Evolutionary conservation across 148 eudicot species (phyloP).

Genomic region (Rhododendron kiyosumense): DNA sequence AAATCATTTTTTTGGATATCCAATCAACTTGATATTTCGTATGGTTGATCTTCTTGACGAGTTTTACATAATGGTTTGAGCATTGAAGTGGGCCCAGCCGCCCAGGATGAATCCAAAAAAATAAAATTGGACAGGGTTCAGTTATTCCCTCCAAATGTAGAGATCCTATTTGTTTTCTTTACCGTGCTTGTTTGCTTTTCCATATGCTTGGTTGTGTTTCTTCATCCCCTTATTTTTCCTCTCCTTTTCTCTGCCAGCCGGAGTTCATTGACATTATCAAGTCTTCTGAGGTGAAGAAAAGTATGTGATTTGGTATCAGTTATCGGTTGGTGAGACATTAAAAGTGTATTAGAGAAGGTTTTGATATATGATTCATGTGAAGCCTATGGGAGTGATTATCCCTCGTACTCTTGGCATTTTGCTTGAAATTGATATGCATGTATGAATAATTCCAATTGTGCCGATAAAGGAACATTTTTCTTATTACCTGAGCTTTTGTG

Average conservation of each 20-base stretch:
- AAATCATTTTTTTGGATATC: not conserved
- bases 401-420: not conserved
- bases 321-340: constrained; percentile 4
- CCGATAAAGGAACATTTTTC: not conserved
- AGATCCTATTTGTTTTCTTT: not conserved
- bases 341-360: constrained; percentile 15
- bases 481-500: not conserved
- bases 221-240: not conserved
- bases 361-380: not conserved
- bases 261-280: constrained; percentile 93
- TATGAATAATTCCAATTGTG: not conserved
- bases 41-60: not conserved
- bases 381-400: not conserved
- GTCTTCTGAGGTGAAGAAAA: constrained; percentile 72
- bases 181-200: constrained; percentile 20
- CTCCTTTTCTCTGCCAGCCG: constrained; percentile 36
- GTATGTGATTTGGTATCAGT: constrained; percentile 26
- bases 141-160: constrained; percentile 15
- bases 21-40: not conserved
- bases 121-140: too few species aligned
- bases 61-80: not conserved
- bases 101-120: too few species aligned
- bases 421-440: not conserved
- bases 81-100: not conserved
- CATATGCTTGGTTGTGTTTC: not conserved